Evolutionary conservation across 495 filamentous ascomycete genomes (phyloP), one percentile per base, ranked within the genome.

Genomic region (Penicillium cosmopolitanum): DNA sequence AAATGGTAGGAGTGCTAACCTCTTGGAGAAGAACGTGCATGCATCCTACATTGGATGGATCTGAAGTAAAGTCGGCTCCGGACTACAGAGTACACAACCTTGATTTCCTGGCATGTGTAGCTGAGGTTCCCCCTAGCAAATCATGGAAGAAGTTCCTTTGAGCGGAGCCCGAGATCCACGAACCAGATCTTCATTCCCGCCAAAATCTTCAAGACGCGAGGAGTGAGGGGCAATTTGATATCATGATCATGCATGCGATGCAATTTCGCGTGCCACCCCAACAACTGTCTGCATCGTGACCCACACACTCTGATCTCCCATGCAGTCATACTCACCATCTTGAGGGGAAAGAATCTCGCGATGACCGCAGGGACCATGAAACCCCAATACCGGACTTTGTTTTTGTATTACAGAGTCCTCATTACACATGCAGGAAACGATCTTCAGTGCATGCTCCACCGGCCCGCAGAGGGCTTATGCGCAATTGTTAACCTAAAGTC

Each of bases 381-480:
- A 12, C 6, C 5, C 2, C 2, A 11, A 40, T 61, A 64, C 62
- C n/a, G 6, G 51, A 19, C 8, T 38, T n/a, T 5, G 62, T 65
- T 44, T 57, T 36, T 1, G 62, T 65, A 65, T 61, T 65, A 57
- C 62, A 28, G 23, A 3, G 10, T n/a, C 10, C 16, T 47, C 18
- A 23, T 55, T 13, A 23, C 46, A 18, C 18, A 21, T 52, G 35
- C 35, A 55, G 51, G 52, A 38, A 59, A 44, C 33, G 56, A 63
- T 63, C 53, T 59, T 40, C 61, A 50, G 51, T 44, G 34, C 52
- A 56, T 28, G 7, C 56, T 60, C 61, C 61, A 60, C 42, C 53
- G 33, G 33, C 47, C 46, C 35, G 50, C 55, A 55, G 46, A 31
- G 23, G 16, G 18, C 36, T 38, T 48, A 28, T 38, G 55, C 55